Percentiles rank a stretch among this genome's conserved stretches.
phyloP scores from a whole-genome alignment of 352 stramenopile genomes.

The Phytophthora aleatoria region DNA sequence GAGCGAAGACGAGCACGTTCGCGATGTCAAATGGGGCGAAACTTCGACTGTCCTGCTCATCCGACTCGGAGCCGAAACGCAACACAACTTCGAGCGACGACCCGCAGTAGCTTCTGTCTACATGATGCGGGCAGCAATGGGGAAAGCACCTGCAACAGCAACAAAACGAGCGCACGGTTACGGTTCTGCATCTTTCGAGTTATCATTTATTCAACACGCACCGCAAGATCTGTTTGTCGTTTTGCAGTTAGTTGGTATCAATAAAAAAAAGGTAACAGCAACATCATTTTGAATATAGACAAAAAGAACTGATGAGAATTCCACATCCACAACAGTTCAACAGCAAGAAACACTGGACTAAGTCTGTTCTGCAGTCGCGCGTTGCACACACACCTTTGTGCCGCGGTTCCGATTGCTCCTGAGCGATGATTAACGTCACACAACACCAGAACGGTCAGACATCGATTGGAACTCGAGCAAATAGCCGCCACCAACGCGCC shows the following conservation, averaged over 20 bases:
- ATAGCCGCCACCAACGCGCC: not conserved
- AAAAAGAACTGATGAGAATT: not conserved
- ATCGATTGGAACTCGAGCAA: not conserved
- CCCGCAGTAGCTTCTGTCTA: conserved; percentile 73
- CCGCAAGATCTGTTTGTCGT: conserved; percentile 22
- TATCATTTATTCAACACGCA: conserved; percentile 1
- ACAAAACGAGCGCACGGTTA: conserved; percentile 7
- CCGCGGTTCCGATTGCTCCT: conserved; percentile 56
- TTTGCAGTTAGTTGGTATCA: not conserved
- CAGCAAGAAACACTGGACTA: not conserved
- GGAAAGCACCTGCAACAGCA: conserved; percentile 58
- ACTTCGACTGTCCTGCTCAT: conserved; percentile 8
- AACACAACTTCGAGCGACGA: conserved; percentile 51
- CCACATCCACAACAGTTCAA: not conserved
- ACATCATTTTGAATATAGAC: not conserved
- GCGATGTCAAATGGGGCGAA: conserved; percentile 26
- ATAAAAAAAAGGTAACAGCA: too few relatives aligned
- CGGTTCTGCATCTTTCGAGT: not conserved
- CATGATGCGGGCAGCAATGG: conserved; percentile 68
- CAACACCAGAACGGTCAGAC: conserved; percentile 16
- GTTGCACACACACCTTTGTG: conserved; percentile 34
- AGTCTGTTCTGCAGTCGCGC: not conserved
- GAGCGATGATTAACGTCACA: not conserved
- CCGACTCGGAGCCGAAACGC: conserved; percentile 10
- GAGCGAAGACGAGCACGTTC: conserved; percentile 38